Base-by-base conservation (phyloP, 2,329 filamentous ascomycete genomes). In the Alternaria dauci region DNA sequence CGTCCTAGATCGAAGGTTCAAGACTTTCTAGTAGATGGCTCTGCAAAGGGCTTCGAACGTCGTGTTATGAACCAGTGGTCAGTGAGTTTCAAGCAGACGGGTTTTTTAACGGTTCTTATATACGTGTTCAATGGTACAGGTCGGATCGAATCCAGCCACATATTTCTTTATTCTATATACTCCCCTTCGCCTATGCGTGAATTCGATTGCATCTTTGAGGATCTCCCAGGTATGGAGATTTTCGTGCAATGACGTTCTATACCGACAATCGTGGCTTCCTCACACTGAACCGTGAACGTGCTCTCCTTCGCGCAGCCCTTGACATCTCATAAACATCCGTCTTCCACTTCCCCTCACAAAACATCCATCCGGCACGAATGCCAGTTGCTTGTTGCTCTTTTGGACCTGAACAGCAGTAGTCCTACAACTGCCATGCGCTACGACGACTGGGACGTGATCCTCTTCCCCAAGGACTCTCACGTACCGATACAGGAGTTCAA, bases 391-490 rank as follows among this genome's bases (percentile, higher is more conserved):
- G 61, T 62, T 66, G 61, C 63, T 59, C 58, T 59, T 59, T 66
- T 66, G 62, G 62, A 62, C 55, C 59, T 46, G 52, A 57, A 58
- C 62, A 55, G 51, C 54, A 59, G 48, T 61, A 63, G 55, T 64
- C 60, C 55, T 44, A 63, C 59, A 59, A 63, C 70, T 78, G 84
- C 70, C 63, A 96, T 96, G 93, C 89, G 92, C 60, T 96, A 91
- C 83, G 87, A 92, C 69, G 88, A 92, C 72, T 96, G 92, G 93
- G 93, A 96, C 72, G 86, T 95, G 56, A 86, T 96, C 43, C 83
- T 96, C 62, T 96, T 96, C 75, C 89, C 91, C 0, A 71, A 65
- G 58, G 84, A 86, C 62, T 88, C 84, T 69, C 89, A 88, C 69
- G 80, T 90, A 12, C 93, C 93, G 1, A 79, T 94, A 56, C 91